These are phyloP conservation scores for Amesomyces nigricolor DNA, from an alignment of 2,329 filamentous ascomycete species.

Conservation along the genomic window DNA sequence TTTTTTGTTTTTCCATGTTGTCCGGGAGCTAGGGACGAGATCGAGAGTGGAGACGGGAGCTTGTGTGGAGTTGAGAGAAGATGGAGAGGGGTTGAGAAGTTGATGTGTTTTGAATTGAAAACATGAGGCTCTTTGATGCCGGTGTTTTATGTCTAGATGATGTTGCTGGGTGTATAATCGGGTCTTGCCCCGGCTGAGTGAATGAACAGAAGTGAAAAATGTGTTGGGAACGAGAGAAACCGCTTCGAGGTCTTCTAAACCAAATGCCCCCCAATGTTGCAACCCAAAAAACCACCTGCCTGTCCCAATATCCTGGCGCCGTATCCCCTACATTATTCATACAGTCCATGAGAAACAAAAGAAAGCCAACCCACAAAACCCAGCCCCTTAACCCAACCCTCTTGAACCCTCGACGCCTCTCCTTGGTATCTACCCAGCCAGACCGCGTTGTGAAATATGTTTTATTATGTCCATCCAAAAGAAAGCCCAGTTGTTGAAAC, in stretches of 20 bases:
- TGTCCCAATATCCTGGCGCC: background rate
- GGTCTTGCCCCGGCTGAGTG: background rate
- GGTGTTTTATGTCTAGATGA: background rate
- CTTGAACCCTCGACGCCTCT: constrained; percentile 8
- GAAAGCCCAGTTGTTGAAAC: background rate
- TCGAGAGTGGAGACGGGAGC: no score
- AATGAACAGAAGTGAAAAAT: background rate
- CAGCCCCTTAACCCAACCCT: background rate
- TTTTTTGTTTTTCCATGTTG: no score
- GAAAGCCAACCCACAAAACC: background rate
- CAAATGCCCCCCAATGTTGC: background rate
- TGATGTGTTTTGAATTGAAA: background rate
- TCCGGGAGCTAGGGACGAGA: no score
- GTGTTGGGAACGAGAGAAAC: constrained; percentile 1
- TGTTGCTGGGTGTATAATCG: background rate
- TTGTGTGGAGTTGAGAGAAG: no score
- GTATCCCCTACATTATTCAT: background rate
- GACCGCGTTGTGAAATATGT: constrained; percentile 11
- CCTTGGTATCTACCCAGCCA: constrained; percentile 20
- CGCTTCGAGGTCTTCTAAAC: background rate
- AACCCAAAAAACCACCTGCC: background rate
- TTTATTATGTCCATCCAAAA: constrained; percentile 8
- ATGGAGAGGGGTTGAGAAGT: background rate
- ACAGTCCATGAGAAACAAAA: background rate
- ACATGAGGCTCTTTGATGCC: background rate